Percentiles rank a stretch among this genome's conserved stretches.
These are phyloP conservation scores for Knoxia roxburghii DNA, from an alignment of 257 asterid genomes.

Conservation along the genomic window DNA sequence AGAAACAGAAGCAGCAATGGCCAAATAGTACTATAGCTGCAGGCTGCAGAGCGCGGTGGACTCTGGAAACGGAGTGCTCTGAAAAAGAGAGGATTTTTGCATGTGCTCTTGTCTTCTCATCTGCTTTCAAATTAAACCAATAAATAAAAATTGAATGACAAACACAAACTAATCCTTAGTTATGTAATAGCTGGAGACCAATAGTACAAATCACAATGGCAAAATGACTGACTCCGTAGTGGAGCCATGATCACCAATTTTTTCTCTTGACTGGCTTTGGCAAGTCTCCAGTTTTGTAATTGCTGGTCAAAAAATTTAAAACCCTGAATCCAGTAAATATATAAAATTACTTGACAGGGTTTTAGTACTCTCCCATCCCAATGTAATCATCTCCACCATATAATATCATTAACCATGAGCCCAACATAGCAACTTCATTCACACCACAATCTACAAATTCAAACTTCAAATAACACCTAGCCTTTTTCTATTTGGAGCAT, in stretches of 20 bases:
- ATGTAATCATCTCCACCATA: constrained; percentile 11
- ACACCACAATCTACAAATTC: constrained; percentile 32
- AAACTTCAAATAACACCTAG: constrained; percentile 21
- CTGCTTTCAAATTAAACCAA: constrained; percentile 12
- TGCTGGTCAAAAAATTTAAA: constrained; percentile 12
- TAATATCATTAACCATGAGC: too few relatives aligned
- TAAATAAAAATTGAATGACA: neutral
- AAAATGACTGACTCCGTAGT: too few relatives aligned
- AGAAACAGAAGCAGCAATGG: too few relatives aligned
- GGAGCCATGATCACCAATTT: too few relatives aligned
- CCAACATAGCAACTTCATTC: too few relatives aligned
- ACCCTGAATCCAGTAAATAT: constrained; percentile 25
- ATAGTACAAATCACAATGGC: too few relatives aligned
- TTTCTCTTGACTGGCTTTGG: too few relatives aligned
- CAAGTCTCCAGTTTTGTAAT: too few relatives aligned
- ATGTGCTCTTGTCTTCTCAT: constrained; percentile 7
- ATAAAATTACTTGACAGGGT: neutral
- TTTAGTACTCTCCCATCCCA: constrained; percentile 36
- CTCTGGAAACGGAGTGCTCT: constrained; percentile 18
- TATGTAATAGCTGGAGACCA: too few relatives aligned
- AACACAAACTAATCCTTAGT: too few relatives aligned
- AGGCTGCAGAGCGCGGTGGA: constrained; percentile 32
- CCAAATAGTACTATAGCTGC: too few relatives aligned
- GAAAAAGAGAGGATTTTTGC: constrained; percentile 27
- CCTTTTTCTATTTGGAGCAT: constrained; percentile 12